A percentile compares a stretch with the other conserved stretches of the same genome.
These are phyloP conservation scores for Fusarium zealandicum DNA, from an alignment of 2,329 filamentous ascomycete species.

Conservation along the genomic window DNA sequence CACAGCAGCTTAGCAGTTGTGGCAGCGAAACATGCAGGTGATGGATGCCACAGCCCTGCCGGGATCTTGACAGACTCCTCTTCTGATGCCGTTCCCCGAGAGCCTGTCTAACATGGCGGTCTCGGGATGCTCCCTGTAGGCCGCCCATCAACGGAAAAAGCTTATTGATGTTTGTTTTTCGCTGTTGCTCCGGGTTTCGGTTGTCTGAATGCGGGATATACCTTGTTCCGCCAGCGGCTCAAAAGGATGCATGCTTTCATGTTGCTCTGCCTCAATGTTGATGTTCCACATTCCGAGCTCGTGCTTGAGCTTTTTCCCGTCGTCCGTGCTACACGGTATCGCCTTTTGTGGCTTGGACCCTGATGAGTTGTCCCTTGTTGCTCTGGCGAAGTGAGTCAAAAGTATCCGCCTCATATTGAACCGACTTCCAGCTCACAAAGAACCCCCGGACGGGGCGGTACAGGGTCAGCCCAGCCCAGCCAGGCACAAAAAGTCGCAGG, in stretches of 20 bases:
- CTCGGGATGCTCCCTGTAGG: slow-evolving; percentile 19
- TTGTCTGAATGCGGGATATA: slow-evolving; percentile 15
- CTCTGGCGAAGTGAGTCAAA: slow-evolving; percentile 31
- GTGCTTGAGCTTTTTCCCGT: slow-evolving; percentile 1
- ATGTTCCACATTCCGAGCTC: slow-evolving; percentile 1
- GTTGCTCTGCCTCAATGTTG: slow-evolving; percentile 19
- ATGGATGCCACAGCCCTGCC: not conserved
- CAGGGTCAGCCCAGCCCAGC: slow-evolving; percentile 30
- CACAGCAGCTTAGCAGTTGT: slow-evolving; percentile 15
- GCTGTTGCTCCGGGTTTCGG: slow-evolving; percentile 18
- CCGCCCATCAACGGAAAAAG: slow-evolving; percentile 11
- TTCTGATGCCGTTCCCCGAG: slow-evolving; percentile 1
- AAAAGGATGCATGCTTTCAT: slow-evolving; percentile 2
- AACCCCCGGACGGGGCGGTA: slow-evolving; percentile 18
- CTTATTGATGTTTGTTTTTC: slow-evolving; percentile 22
- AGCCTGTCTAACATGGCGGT: not conserved
- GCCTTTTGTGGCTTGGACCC: slow-evolving; percentile 21
- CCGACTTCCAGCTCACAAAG: not conserved
- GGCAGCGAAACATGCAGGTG: slow-evolving; percentile 14
- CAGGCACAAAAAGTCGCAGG: slow-evolving; percentile 13
- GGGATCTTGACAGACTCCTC: not conserved
- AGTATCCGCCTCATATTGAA: slow-evolving; percentile 12
- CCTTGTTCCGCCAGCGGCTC: slow-evolving; percentile 18
- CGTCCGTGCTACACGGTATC: slow-evolving; percentile 21
- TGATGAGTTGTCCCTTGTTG: slow-evolving; percentile 33